Evolutionary conservation across 345 rosid species (phyloP).

Genomic region (Eucalyptus paniculata): DNA sequence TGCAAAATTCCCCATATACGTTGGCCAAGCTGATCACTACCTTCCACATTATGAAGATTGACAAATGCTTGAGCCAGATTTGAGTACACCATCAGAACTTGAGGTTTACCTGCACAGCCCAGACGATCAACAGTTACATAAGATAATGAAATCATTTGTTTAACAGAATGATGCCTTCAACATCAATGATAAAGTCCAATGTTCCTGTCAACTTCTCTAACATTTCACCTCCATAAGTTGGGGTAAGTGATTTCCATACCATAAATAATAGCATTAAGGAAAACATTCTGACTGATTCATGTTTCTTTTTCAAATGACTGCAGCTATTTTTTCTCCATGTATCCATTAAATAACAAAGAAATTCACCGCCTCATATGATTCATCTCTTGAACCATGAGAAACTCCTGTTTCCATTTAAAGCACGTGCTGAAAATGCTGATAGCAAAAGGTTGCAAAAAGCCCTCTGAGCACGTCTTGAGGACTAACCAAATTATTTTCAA

Average conservation of each 20-base stretch:
- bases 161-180: background rate
- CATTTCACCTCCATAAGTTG: background rate
- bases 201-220: background rate
- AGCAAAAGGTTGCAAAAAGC: background rate
- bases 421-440: background rate
- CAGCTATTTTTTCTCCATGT: background rate
- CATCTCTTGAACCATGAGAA: background rate
- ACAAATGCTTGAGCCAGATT: constrained; percentile 71
- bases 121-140: background rate
- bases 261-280: background rate
- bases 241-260: background rate
- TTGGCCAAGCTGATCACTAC: constrained; percentile 82
- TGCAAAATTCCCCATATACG: constrained; percentile 91
- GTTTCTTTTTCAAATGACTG: background rate
- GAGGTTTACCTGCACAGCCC: constrained; percentile 48
- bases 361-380: background rate
- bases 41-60: constrained; percentile 64
- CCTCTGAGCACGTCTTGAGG: background rate
- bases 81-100: constrained; percentile 74
- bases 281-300: background rate
- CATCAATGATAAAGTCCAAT: background rate
- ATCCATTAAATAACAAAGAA: background rate
- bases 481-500: background rate
- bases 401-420: background rate
- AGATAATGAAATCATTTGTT: background rate